Percentiles rank a stretch among this genome's conserved stretches.
Conservation (phyloP, 257 asterid species). For the Phtheirospermum japonicum region DNA sequence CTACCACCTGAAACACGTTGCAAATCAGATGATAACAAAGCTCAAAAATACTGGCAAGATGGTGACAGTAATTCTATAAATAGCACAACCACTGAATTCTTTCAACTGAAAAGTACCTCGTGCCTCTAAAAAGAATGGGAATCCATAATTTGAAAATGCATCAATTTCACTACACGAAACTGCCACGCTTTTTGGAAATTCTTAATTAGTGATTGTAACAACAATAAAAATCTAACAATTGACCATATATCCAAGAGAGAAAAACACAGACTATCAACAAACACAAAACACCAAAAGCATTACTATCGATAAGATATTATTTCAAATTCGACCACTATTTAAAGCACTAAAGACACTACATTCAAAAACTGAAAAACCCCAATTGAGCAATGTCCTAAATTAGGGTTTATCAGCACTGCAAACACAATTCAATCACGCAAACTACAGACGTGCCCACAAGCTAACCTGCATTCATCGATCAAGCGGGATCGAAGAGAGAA, state of each 20-base stretch:
- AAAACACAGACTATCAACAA: neutral
- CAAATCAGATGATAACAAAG: neutral
- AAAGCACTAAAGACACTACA: slow-evolving; percentile 27
- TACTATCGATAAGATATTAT: slow-evolving; percentile 9
- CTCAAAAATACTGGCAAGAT: neutral
- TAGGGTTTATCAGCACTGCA: slow-evolving; percentile 48
- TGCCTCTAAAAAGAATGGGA: neutral
- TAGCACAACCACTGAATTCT: neutral
- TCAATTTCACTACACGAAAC: neutral
- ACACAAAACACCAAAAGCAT: neutral
- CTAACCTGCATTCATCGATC: slow-evolving; percentile 55
- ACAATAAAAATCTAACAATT: neutral
- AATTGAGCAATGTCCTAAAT: slow-evolving; percentile 36
- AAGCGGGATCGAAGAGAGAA: slow-evolving; percentile 45
- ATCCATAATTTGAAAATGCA: neutral
- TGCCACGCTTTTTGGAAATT: neutral
- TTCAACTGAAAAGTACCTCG: neutral
- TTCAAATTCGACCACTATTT: slow-evolving; percentile 22
- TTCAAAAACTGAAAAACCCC: slow-evolving; percentile 40
- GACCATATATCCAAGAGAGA: neutral
- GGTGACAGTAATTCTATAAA: neutral
- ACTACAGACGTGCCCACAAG: slow-evolving; percentile 19
- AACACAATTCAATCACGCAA: slow-evolving; percentile 26
- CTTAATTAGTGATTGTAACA: neutral
- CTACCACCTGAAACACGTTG: slow-evolving; percentile 4